Evolutionary conservation across 345 rosid genomes (phyloP).

Genomic region (Crucihimalaya himalaica): DNA sequence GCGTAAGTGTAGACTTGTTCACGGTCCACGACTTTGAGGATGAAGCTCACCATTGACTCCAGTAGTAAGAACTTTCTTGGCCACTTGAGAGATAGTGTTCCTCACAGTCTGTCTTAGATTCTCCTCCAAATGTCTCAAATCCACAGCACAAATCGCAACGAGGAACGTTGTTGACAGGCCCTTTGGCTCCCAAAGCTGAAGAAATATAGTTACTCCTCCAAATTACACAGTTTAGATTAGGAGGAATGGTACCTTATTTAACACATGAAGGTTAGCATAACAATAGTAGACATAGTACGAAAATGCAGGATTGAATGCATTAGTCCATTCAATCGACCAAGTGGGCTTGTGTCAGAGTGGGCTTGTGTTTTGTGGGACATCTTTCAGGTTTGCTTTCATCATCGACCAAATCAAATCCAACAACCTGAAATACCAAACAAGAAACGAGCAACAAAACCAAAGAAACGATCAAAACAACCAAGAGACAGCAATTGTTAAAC

Average conservation of each 20-base stretch:
- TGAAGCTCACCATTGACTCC: conserved; percentile 68
- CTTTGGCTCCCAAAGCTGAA: conserved; percentile 96
- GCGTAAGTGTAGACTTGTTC: conserved; percentile 59
- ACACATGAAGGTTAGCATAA: conserved; percentile 87
- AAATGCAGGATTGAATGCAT: conserved; percentile 92
- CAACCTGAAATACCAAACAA: conserved; percentile 63
- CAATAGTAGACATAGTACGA: conserved; percentile 95
- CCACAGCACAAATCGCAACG: conserved; percentile 68
- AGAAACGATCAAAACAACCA: conserved; percentile 3
- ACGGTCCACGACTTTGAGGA: conserved; percentile 58
- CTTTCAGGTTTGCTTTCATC: conserved; percentile 99
- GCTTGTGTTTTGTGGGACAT: conserved; percentile 99
- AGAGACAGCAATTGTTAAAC: neutral
- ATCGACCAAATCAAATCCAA: conserved; percentile 97
- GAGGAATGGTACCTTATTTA: conserved; percentile 72
- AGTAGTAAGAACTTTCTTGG: conserved; percentile 51
- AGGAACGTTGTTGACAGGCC: conserved; percentile 82
- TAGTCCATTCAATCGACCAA: too few relatives aligned
- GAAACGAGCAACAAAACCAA: conserved; percentile 7
- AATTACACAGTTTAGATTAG: neutral
- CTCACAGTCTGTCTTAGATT: conserved; percentile 56
- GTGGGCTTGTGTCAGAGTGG: conserved; percentile 96
- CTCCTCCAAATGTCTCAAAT: conserved; percentile 76
- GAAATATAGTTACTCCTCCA: neutral
- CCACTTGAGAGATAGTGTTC: conserved; percentile 57